Evolutionary conservation across 495 filamentous ascomycete species (phyloP), one percentile per base, ranked within the genome.

Genomic region (Talaromyces ruber): DNA sequence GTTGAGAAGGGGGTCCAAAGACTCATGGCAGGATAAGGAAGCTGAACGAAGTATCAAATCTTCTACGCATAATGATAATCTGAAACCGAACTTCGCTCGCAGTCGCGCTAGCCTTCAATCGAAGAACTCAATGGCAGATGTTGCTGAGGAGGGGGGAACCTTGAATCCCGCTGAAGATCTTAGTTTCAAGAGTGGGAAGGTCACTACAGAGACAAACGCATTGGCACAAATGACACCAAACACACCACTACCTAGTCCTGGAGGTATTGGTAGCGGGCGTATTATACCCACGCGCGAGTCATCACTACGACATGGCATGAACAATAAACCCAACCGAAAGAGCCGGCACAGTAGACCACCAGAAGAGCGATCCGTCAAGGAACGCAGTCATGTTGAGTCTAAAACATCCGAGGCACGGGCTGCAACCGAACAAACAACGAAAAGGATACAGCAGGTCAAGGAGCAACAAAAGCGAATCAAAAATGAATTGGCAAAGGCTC

Each of bases 271-370:
- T 60, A 79, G 75, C 58, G 78, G 79, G 7, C 55, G 81, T 70
- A 64, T 81, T 9, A 88, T 91, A 54, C 88, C 88, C 5, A 76
- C 81, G 4, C 78, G 87, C 59, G 87, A 89, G 55, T 90, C 87
- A 1, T 90, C 86, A 6, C 68, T 90, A 43, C 77, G 86, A 45
- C 88, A 88, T 64, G 79, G 71, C 28, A 72, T 71, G 50, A 75
- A 72, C 24, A 72, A 70, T 6, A 70, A 67, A 62, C 71, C 76
- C 28, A 61, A 65, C 39, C 77, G 73, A 37, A 72, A 77, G 62
- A 72, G 70, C 66, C 14, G 26, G 18, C 59, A 51, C 9, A 39
- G 39, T 16, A 43, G 59, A 52, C 21, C 59, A 29, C 6, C 37
- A 9, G 59, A 60, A 51, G 24, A 50, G 9, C 26, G 21, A 14